Evolutionary conservation across 192 early-diverging fungal species (phyloP).

Genomic region (Entomortierella parvispora): DNA sequence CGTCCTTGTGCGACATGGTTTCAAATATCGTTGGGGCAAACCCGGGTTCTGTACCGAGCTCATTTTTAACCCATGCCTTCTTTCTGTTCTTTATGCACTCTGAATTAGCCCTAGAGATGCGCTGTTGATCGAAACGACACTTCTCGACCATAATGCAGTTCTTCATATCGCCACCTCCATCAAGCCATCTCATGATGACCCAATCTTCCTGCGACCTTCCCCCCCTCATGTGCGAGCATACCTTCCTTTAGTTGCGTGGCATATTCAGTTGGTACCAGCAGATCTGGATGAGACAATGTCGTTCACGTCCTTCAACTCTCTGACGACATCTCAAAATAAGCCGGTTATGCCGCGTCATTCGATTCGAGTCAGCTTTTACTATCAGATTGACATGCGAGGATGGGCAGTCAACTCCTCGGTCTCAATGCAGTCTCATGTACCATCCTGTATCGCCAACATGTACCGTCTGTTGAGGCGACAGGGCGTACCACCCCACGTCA

Average conservation of each 20-base stretch:
- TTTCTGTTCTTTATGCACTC: neutral
- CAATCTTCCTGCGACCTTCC: conserved; percentile 51
- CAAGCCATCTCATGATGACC: conserved; percentile 50
- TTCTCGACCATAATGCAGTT: conserved; percentile 51
- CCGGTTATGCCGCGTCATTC: conserved; percentile 51
- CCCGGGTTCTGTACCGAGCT: too few species aligned
- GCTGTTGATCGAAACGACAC: conserved; percentile 51
- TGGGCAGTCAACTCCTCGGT: conserved; percentile 54
- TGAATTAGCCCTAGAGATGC: conserved; percentile 45
- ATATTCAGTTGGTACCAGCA: conserved; percentile 45
- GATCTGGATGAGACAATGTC: conserved; percentile 51
- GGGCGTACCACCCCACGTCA: conserved; percentile 49
- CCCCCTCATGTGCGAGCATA: conserved; percentile 53
- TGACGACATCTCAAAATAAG: conserved; percentile 42
- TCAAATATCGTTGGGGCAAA: too few species aligned
- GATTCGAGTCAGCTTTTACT: conserved; percentile 54
- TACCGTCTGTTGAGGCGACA: conserved; percentile 40
- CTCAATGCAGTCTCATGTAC: conserved; percentile 52
- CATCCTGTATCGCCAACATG: conserved; percentile 50
- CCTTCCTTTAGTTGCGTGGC: conserved; percentile 49
- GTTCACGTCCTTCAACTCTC: conserved; percentile 48
- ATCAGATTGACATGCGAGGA: conserved; percentile 52
- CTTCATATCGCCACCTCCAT: conserved; percentile 53
- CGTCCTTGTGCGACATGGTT: too few species aligned
- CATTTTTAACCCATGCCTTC: neutral